Conservation (phyloP, 192 early-diverging fungal genomes). For the Lobosporangium transversale region DNA sequence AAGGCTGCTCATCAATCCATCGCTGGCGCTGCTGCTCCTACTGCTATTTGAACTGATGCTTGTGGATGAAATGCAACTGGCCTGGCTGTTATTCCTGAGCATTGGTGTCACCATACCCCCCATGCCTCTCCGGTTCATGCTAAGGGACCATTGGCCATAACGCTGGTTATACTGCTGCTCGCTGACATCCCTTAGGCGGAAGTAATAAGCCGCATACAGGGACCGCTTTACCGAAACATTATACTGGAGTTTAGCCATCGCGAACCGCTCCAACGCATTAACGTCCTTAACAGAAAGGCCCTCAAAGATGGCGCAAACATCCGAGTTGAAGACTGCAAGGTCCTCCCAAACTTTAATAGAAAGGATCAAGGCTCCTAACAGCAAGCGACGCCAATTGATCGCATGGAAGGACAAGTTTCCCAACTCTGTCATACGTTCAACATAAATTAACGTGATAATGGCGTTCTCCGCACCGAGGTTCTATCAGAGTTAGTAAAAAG, state of each 20-base stretch:
- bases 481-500: slow-evolving; percentile 8
- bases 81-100: not conserved
- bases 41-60: not conserved
- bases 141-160: slow-evolving; percentile 29
- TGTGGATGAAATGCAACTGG: slow-evolving; percentile 1
- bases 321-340: slow-evolving; percentile 85
- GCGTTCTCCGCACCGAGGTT: slow-evolving; percentile 67
- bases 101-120: too few species aligned
- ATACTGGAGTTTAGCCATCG: slow-evolving; percentile 68
- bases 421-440: slow-evolving; percentile 74
- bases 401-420: slow-evolving; percentile 66
- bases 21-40: not conserved
- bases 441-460: slow-evolving; percentile 71
- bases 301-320: slow-evolving; percentile 82
- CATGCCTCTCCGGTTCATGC: slow-evolving; percentile 35
- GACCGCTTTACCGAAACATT: slow-evolving; percentile 75
- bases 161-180: slow-evolving; percentile 34
- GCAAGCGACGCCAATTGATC: slow-evolving; percentile 59
- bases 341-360: slow-evolving; percentile 91
- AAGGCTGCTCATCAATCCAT: too few species aligned
- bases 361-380: slow-evolving; percentile 73
- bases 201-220: slow-evolving; percentile 73
- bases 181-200: slow-evolving; percentile 65
- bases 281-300: slow-evolving; percentile 73
- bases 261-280: slow-evolving; percentile 75